Base-by-base conservation (phyloP, 768 basidiomycete species). In the Rhodotorula paludigena region DNA sequence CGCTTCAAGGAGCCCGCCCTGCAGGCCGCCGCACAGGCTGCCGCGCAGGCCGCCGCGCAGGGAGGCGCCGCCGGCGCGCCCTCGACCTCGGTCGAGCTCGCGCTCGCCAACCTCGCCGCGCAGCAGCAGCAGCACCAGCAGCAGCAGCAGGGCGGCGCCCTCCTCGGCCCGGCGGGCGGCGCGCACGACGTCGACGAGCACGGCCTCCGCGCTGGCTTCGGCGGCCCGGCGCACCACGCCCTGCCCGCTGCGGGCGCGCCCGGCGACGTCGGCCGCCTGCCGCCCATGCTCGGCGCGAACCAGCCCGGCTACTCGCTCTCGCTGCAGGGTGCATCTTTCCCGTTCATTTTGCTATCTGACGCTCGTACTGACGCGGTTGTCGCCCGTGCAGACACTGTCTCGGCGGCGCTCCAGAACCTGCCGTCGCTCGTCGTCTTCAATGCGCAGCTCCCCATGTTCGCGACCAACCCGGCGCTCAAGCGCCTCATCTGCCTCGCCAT, bases 401-500 rank as follows among this genome's bases (percentile, higher is more conserved):
- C 74, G 10, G 82, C 85, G 23, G 89, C 93, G 71, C 81, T 94
- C 60, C 79, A 82, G 5, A 82, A 84, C 53, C 80, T 98, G 11
- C 83, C 87, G 5, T 84, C 85, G 53, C 85, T 85, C 74, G 85
- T 96, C 51, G 84, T 85, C 57, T 86, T 99, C 78, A 90, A 82
- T 74, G 82, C 86, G 38, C 89, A 88, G 76, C 84, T 90, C 56
- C 83, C 84, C 5, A 89, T 85, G 49, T 82, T 89, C 75, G 53
- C 71, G 74, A 82, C 83, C 39, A 94, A 92, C 74, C 86, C 86
- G 42, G 81, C 83, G 2, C 92, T 97, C 82, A 93, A 93, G 81
- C 86, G 90, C 47, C 89, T 92, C 25, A 87, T 96, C 18, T 88
- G 89, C 74, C 80, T 90, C 75, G 92, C 92, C 25, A 87, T 99